A percentile compares a stretch with the other conserved stretches of the same genome.
These are phyloP conservation scores for Penicillium sp. DNA, from an alignment of 2,329 filamentous ascomycete species.

Conservation along the genomic window DNA sequence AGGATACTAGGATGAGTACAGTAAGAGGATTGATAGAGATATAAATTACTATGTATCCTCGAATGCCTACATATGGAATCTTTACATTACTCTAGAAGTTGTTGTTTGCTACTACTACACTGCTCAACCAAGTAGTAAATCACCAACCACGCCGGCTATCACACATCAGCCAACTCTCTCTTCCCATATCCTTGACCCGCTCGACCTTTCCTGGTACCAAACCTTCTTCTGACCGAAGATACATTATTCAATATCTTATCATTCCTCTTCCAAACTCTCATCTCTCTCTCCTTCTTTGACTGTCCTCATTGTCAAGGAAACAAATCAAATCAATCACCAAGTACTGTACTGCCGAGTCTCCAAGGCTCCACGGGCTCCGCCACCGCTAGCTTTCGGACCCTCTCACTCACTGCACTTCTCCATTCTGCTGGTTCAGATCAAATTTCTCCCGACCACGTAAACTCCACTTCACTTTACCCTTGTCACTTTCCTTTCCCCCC, in stretches of 20 bases:
- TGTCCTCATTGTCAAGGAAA: not conserved
- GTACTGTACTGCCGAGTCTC: slow-evolving; percentile 28
- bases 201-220: not conserved
- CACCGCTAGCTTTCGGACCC: slow-evolving; percentile 36
- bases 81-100: not conserved
- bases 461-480: not conserved
- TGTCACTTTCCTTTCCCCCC: slow-evolving; percentile 13
- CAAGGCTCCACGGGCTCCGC: slow-evolving; percentile 28
- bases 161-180: slow-evolving; percentile 2
- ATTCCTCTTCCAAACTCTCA: not conserved
- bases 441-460: slow-evolving; percentile 28
- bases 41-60: not conserved
- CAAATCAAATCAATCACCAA: slow-evolving; percentile 5
- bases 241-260: not conserved
- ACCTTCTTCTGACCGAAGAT: not conserved
- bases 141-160: not conserved
- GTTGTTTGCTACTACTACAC: not conserved
- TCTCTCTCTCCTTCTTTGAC: not conserved
- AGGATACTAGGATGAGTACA: not conserved
- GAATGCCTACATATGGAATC: not conserved
- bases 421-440: slow-evolving; percentile 30
- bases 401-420: slow-evolving; percentile 15
- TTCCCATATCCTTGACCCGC: not conserved
- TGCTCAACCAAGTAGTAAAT: slow-evolving; percentile 1
- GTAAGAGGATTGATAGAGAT: not conserved